Evolutionary conservation across 441 rosid genomes (phyloP).

Genomic region (Eruca vesicaria): DNA sequence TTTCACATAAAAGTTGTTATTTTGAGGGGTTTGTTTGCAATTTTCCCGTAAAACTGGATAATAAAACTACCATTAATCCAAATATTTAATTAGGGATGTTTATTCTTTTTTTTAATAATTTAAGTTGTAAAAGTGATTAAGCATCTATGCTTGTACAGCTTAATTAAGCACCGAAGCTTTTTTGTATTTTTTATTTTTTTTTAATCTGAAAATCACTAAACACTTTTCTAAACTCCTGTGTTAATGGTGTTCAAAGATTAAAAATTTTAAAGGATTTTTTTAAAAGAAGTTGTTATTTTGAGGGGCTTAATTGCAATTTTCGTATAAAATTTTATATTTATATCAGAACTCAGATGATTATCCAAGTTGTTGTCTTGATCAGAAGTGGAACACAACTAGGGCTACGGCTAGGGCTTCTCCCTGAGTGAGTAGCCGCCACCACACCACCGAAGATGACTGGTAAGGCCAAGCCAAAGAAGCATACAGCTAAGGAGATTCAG

Average conservation of each 20-base stretch:
- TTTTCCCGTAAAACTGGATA: no score
- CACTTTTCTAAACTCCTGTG: no score
- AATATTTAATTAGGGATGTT: no score
- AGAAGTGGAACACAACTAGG: background rate
- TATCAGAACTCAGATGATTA: background rate
- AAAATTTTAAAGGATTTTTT: background rate
- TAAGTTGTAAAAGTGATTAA: no score
- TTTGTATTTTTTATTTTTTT: no score
- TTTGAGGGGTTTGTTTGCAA: background rate
- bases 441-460: constrained; percentile 57
- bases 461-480: constrained; percentile 98
- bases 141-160: no score
- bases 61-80: no score
- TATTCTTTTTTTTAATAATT: no score
- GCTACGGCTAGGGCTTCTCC: constrained; percentile 20
- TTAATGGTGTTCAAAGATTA: no score
- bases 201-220: no score
- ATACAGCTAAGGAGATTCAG: constrained; percentile 84
- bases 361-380: background rate
- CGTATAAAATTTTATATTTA: background rate
- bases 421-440: background rate
- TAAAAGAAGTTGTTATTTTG: background rate
- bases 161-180: no score
- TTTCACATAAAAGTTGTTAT: background rate
- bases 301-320: background rate